These are phyloP conservation scores for Coniochaeta ligniaria DNA, from an alignment of 2,329 filamentous ascomycete genomes.

Conservation along the genomic window DNA sequence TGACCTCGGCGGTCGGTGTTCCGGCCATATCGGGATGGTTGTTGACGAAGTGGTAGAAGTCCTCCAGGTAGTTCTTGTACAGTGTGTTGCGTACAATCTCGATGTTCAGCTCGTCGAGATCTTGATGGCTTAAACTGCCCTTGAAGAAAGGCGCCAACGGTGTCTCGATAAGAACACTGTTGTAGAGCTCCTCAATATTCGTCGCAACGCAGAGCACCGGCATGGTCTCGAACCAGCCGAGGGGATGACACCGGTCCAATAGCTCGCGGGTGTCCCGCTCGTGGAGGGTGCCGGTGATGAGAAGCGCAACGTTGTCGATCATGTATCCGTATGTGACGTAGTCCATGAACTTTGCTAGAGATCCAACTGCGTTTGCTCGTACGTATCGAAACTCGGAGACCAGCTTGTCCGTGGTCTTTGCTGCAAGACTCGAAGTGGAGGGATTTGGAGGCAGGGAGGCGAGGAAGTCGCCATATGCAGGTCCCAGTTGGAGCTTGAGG, in stretches of 20 bases:
- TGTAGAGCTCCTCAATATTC: constrained; percentile 98
- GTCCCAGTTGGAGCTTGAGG: constrained; percentile 94
- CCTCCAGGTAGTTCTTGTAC: constrained; percentile 99
- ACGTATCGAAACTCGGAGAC: constrained; percentile 96
- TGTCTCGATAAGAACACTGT: constrained; percentile 94
- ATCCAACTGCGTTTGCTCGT: constrained; percentile 86
- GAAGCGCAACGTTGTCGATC: constrained; percentile 97
- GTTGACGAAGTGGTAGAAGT: constrained; percentile 94
- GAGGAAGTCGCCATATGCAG: constrained; percentile 95
- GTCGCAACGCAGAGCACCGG: constrained; percentile 95
- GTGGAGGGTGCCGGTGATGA: constrained; percentile 96
- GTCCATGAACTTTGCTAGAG: constrained; percentile 91
- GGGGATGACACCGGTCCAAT: constrained; percentile 88
- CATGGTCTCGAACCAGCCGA: constrained; percentile 99
- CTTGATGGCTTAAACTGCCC: constrained; percentile 88
- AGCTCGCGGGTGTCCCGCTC: constrained; percentile 95
- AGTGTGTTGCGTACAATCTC: constrained; percentile 98
- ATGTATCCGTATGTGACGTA: constrained; percentile 99
- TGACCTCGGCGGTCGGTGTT: constrained; percentile 86
- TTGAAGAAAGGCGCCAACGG: constrained; percentile 97
- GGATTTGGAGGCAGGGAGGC: constrained; percentile 90
- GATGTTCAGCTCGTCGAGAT: constrained; percentile 97
- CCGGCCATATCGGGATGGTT: constrained; percentile 77
- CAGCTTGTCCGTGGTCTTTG: constrained; percentile 95
- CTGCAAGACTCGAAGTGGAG: constrained; percentile 88